Evolutionary conservation across 2,329 filamentous ascomycete genomes (phyloP), one percentile per base, ranked within the genome.

Genomic region (Colletotrichum kahawae): DNA sequence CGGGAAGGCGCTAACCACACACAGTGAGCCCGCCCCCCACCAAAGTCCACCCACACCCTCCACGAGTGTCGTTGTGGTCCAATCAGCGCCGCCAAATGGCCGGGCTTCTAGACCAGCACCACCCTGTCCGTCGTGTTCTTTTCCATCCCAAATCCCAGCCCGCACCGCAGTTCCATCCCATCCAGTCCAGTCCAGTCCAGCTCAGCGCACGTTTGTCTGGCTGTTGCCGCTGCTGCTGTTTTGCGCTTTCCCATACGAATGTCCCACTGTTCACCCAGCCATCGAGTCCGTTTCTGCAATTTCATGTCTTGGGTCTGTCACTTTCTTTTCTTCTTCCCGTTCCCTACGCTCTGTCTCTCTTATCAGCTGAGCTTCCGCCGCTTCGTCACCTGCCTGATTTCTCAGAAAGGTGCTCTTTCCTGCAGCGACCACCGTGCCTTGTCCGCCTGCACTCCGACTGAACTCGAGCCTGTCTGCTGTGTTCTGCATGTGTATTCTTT

Each of bases 1-100:
- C 66, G 71, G 65, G 74, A 70, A 70, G 59, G 71, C 71, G 74
- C 74, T 76, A 76, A 36, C 57, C 57, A 62, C 10, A 33, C 43
- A 51, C 43, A 65, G 57, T 5, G 29, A 34, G 16, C 31, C 27
- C 48, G 12, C 27, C 29, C 43, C 54, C 70, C 48, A 66, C 57
- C 21, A 10, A 5, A 36, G 27, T 4, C 70, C 66, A 73, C 69
- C 57, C 29, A 59, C 48, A 54, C 24, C 2, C 8, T 14, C 24
- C 24, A 3, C 3, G 24, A 24, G 24, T 24, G 4, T 27, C 5
- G 1, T 14, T 13, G 2, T 16, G 5, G 31, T 33, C 73, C 69
- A 75, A 75, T 73, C 56, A 73, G 7, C 29, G 3, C 9, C 8
- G 14, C 14, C 21, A 8, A 21, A 36, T 6, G 18, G 7, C 70